A percentile compares a stretch with the other conserved stretches of the same genome.
These are phyloP conservation scores for Penicillium rolfsii DNA, from an alignment of 2,329 filamentous ascomycete species.

Conservation along the genomic window DNA sequence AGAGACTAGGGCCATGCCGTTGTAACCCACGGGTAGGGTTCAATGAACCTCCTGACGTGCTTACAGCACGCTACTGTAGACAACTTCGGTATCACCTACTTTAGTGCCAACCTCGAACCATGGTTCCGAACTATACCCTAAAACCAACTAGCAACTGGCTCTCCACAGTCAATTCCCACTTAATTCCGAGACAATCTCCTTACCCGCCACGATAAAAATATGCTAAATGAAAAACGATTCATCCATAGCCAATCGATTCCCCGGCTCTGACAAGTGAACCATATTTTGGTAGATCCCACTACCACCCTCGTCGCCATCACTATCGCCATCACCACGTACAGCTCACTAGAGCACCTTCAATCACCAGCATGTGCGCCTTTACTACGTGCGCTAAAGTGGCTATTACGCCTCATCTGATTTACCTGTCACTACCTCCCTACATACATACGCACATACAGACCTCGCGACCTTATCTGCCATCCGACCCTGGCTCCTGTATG, in stretches of 20 bases:
- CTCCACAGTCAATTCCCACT: slow-evolving; percentile 2
- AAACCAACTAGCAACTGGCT: neutral
- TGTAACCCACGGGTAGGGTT: neutral
- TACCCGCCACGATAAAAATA: slow-evolving; percentile 17
- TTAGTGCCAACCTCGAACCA: slow-evolving; percentile 6
- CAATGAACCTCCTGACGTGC: neutral
- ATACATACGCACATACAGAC: neutral
- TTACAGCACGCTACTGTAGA: slow-evolving; percentile 4
- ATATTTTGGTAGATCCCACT: neutral
- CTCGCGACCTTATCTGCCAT: neutral
- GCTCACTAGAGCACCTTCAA: neutral
- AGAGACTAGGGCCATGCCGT: neutral
- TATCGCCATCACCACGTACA: neutral
- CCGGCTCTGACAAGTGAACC: neutral
- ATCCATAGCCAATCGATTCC: slow-evolving; percentile 30
- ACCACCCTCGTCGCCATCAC: neutral
- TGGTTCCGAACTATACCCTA: slow-evolving; percentile 6
- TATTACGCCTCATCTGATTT: neutral
- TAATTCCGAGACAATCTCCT: neutral
- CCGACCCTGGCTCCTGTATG: neutral
- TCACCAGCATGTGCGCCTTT: slow-evolving; percentile 11
- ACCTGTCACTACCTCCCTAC: neutral
- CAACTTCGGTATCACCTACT: slow-evolving; percentile 3
- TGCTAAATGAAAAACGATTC: slow-evolving; percentile 21
- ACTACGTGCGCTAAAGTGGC: slow-evolving; percentile 10